Evolutionary conservation across 805 yeast species (phyloP).

Genomic region (Monosporozyma aerobia): DNA sequence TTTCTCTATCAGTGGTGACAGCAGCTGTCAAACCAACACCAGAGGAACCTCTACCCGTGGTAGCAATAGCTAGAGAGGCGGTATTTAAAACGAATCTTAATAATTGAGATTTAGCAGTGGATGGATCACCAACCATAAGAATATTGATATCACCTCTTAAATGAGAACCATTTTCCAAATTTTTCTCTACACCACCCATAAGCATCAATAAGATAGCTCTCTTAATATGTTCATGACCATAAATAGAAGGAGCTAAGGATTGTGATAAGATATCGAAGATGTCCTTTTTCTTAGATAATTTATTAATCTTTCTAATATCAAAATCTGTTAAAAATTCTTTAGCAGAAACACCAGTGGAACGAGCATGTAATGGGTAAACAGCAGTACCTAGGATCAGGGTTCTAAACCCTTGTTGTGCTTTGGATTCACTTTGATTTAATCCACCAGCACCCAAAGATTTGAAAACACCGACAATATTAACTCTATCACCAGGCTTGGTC

Average conservation of each 20-base stretch:
- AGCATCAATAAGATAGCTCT: constrained; percentile 85
- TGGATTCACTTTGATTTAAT: constrained; percentile 19
- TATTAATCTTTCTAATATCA: constrained; percentile 81
- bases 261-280: constrained; percentile 72
- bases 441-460: constrained; percentile 75
- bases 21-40: constrained; percentile 99
- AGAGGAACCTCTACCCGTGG: constrained; percentile 98
- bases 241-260: constrained; percentile 92
- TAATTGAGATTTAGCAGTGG: constrained; percentile 96
- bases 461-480: constrained; percentile 88
- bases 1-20: constrained; percentile 90
- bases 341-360: constrained; percentile 77
- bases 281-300: constrained; percentile 57
- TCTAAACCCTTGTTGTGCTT: constrained; percentile 52
- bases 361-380: constrained; percentile 77
- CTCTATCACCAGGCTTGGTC: constrained; percentile 93
- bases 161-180: constrained; percentile 89
- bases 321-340: constrained; percentile 60
- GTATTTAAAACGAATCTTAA: constrained; percentile 89
- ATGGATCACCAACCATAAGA: constrained; percentile 97
- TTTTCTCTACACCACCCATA: constrained; percentile 90
- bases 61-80: constrained; percentile 91
- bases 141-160: constrained; percentile 96
- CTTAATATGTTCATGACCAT: constrained; percentile 85
- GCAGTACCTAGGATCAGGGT: constrained; percentile 86